Evolutionary conservation across 1,284 basidiomycete species (phyloP), one percentile per base, ranked within the genome.

Genomic region (Malassezia globosa): DNA sequence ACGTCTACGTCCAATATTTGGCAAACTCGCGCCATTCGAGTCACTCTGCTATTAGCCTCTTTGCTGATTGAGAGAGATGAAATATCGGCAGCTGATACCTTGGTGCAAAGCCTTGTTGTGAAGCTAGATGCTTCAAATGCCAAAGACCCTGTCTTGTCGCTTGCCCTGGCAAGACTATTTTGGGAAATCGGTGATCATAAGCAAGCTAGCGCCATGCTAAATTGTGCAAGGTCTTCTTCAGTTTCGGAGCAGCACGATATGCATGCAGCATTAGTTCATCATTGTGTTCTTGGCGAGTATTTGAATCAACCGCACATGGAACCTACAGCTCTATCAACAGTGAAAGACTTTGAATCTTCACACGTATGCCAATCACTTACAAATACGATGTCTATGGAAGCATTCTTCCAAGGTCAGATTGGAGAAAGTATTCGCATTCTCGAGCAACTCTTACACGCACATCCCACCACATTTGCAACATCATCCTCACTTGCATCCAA

Each of bases 391-490:
- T 42, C 48, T 5, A 21, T 51, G 7, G 39, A 39, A 14, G 42
- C 42, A n/a, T 39, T 51, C 14, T 39, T 39, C 10, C 22, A 19
- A 4, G 48, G 48, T 26, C 41, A 51, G 18, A n/a, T 46, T 7
- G 22, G 22, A 13, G 16, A 27, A 14, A 35, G 48, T n/a, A 33
- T 36, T 5, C 24, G 23, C 18, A 7, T 29, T 3, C 19, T 51
- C 7, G 48, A 45, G 16, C 25, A 18, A 14, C 19, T 40, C 10
- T 10, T 51, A 19, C 33, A 27, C 4, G 34, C 13, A 24, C 33
- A 40, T 19, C 48, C 48, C 5, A 25, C 29, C 13, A 10, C 13
- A 14, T 45, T 51, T 25, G 24, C 42, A 8, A 38, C 37, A 19
- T 29, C 48, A 14, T 31, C 4, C 7, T 37, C 42, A 5, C 18